Base-by-base conservation (phyloP, 129 eudicot genomes). In the Arctium lappa region DNA sequence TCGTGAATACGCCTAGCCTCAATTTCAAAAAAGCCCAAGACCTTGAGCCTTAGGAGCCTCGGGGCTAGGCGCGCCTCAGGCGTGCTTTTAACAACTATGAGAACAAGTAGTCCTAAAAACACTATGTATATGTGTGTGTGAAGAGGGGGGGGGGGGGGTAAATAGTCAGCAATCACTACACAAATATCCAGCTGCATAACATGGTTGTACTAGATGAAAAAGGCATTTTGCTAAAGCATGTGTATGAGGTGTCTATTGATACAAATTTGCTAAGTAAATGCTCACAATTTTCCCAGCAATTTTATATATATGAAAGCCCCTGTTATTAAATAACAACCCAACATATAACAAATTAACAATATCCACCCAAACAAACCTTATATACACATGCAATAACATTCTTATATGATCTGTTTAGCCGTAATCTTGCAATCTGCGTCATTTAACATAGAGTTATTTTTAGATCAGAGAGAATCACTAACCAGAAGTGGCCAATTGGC, bases 401-500 rank as follows among this genome's bases (percentile, higher is more conserved):
- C 62, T 12, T 13, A 50, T 50, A 50, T 12, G 62, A 50, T 50
- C 18, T 6, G 6, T 50, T 50, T 50, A 18, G n/a, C 62, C 62
- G 3, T 50, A 12, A 50, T 12, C 62, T 50, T 50, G 62, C 18
- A 50, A 50, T 13, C 62, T 50, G 18, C 6, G 5, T 50, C 62
- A 50, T 50, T 50, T 50, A 12, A 12, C 6, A 50, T 50, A 50
- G 13, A 50, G 68, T 16, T 60, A n/a, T 16, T n/a, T 4, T 60
- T 60, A 60, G 29, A 60, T 60, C 1, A 29, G 42, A 68, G 8
- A 74, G 70, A 84, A 77, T 46, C 12, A 90, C 95, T 87, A 62
- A 95, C 99, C 99, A 95, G 88, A 87, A 90, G 86, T 95, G 99
- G 81, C 99, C 98, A 76, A 95, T 90, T 36, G 99, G 99, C 53